A percentile compares a stretch with the other conserved stretches of the same genome.
Conservation (phyloP, 2,329 filamentous ascomycete species). For the Fusarium xylarioides region DNA sequence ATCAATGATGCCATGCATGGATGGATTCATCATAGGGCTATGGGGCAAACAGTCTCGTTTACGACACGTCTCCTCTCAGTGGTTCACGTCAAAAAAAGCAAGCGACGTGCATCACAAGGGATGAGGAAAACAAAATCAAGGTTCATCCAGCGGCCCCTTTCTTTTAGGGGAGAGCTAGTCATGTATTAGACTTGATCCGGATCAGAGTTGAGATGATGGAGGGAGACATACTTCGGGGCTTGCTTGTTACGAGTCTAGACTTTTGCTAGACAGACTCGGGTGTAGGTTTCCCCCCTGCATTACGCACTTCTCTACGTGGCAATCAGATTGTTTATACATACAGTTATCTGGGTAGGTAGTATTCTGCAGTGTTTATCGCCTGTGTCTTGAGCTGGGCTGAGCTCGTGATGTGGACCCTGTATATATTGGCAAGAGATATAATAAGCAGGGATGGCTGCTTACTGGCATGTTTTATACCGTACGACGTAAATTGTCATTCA, state of each 20-base stretch:
- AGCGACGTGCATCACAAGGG: neutral
- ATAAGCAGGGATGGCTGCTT: neutral
- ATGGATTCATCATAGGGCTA: slow-evolving; percentile 1
- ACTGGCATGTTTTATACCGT: neutral
- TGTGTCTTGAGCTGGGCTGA: neutral
- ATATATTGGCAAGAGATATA: neutral
- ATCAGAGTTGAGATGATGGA: neutral
- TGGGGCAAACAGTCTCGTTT: neutral
- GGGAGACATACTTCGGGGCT: slow-evolving; percentile 1
- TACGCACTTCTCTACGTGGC: slow-evolving; percentile 35
- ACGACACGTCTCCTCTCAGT: neutral
- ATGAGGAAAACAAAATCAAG: neutral
- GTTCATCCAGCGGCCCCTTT: slow-evolving; percentile 4
- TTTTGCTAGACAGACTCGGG: neutral
- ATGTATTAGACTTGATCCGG: neutral
- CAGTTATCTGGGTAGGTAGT: neutral
- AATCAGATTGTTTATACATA: slow-evolving; percentile 8
- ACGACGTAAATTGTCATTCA: neutral
- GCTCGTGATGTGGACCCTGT: neutral
- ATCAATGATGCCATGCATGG: neutral
- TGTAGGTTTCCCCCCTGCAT: slow-evolving; percentile 28
- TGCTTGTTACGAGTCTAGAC: neutral
- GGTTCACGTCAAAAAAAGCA: neutral
- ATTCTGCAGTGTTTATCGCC: neutral
- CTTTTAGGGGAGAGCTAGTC: neutral